Conservation (phyloP, 352 stramenopile genomes). For the Aphanomyces invadans region DNA sequence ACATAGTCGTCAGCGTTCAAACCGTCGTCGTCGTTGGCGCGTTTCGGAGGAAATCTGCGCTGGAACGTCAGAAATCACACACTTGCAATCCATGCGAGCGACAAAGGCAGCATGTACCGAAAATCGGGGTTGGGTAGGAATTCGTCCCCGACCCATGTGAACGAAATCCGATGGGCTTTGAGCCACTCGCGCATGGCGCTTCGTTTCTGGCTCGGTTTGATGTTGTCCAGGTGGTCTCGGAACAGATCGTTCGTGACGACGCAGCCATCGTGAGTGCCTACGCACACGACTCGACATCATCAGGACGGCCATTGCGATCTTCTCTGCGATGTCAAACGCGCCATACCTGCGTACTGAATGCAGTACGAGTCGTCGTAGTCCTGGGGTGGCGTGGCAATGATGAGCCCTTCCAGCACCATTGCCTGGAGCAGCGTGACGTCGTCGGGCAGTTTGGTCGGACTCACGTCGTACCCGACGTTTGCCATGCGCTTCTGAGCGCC, state of each 20-base stretch:
- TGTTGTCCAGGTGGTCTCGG: constrained; percentile 73
- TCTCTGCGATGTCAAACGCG: no score
- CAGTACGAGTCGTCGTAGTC: constrained; percentile 89
- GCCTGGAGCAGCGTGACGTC: constrained; percentile 55
- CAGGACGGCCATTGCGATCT: background rate
- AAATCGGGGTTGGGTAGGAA: constrained; percentile 86
- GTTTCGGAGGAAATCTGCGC: constrained; percentile 19
- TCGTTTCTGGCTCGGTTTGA: constrained; percentile 48
- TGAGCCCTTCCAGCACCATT: constrained; percentile 58
- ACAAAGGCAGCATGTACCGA: no score
- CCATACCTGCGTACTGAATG: constrained; percentile 72
- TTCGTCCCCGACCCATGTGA: constrained; percentile 81
- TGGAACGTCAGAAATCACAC: background rate
- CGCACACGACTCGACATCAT: background rate
- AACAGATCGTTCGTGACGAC: constrained; percentile 87
- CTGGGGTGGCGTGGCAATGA: constrained; percentile 74
- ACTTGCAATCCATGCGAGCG: no score
- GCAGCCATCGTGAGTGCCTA: constrained; percentile 54
- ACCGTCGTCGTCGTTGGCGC: background rate
- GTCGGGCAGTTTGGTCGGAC: constrained; percentile 56
- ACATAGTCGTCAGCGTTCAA: no score
- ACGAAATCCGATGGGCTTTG: constrained; percentile 69
- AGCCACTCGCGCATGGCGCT: constrained; percentile 59
- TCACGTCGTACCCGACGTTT: constrained; percentile 29
- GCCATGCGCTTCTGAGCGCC: constrained; percentile 30